A percentile compares a stretch with the other conserved stretches of the same genome.
Conservation (phyloP, 2,329 filamentous ascomycete genomes). For the Tricladium varicosporioides region DNA sequence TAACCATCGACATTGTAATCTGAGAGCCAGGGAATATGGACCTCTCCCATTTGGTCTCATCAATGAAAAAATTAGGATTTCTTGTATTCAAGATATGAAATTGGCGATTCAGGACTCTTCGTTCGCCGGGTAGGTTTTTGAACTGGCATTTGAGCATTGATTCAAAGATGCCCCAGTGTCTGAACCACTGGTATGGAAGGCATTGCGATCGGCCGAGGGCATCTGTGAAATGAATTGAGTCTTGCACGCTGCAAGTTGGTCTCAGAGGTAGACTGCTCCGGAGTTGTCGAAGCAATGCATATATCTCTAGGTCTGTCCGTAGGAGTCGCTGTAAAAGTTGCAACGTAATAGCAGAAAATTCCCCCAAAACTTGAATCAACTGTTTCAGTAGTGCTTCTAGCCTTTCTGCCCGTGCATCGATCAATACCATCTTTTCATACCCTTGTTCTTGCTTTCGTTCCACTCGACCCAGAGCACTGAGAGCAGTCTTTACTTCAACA, state of each 20-base stretch:
- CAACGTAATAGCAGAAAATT: neutral
- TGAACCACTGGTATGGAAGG: slow-evolving; percentile 7
- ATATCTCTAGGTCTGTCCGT: slow-evolving; percentile 2
- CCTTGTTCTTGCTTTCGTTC: neutral
- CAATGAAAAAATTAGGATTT: neutral
- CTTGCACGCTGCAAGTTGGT: neutral
- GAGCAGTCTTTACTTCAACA: neutral
- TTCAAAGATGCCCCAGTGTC: slow-evolving; percentile 3
- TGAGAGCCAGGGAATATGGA: neutral
- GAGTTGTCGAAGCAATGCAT: neutral
- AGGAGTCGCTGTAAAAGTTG: neutral
- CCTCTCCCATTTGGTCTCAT: neutral
- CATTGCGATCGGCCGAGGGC: neutral
- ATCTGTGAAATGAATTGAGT: slow-evolving; percentile 1
- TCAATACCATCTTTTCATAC: neutral
- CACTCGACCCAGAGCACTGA: neutral
- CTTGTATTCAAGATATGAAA: neutral
- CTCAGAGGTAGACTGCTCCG: neutral
- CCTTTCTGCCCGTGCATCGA: neutral
- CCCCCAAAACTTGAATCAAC: neutral
- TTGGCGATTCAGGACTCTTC: neutral
- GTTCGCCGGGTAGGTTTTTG: neutral
- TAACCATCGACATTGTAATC: slow-evolving; percentile 3
- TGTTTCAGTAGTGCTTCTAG: neutral
- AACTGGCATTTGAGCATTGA: neutral